These are phyloP conservation scores for Nothophaeocryptopus gaeumannii DNA, from an alignment of 2,329 filamentous ascomycete genomes.

Conservation along the genomic window DNA sequence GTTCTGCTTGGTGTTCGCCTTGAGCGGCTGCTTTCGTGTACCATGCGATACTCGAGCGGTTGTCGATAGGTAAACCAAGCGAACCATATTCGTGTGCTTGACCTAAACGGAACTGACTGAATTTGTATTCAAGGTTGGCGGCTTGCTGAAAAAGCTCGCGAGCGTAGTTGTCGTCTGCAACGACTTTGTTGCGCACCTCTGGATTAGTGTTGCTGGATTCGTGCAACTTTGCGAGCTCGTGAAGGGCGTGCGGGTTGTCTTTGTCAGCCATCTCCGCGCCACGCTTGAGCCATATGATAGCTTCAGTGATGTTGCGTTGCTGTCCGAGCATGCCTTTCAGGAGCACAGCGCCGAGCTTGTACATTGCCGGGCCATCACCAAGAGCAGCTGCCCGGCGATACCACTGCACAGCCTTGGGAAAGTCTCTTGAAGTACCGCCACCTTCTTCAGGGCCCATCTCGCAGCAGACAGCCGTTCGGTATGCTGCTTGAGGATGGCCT, in stretches of 20 bases:
- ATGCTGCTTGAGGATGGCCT: constrained; percentile 81
- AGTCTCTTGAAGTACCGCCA: constrained; percentile 86
- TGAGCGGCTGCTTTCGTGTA: constrained; percentile 89
- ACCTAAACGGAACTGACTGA: constrained; percentile 86
- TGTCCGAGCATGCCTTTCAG: constrained; percentile 93
- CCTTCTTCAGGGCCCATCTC: constrained; percentile 94
- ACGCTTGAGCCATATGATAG: constrained; percentile 86
- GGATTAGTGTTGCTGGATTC: constrained; percentile 58
- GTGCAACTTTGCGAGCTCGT: constrained; percentile 72
- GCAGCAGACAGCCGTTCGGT: constrained; percentile 93
- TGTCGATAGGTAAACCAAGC: constrained; percentile 77
- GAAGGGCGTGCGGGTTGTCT: constrained; percentile 91
- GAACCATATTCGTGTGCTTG: constrained; percentile 86
- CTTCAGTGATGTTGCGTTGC: constrained; percentile 75
- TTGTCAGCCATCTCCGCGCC: constrained; percentile 82
- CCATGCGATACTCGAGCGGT: constrained; percentile 84
- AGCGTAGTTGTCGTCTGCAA: constrained; percentile 79
- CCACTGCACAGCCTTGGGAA: constrained; percentile 94
- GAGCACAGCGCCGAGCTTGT: constrained; percentile 95
- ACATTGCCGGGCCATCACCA: constrained; percentile 92
- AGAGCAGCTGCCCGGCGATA: constrained; percentile 89
- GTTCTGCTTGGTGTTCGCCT: constrained; percentile 89
- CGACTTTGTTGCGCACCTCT: constrained; percentile 63
- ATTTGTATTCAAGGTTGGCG: constrained; percentile 87
- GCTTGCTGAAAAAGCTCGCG: constrained; percentile 79